Conservation (phyloP, 768 basidiomycete genomes). For the Tylopilus plumbeoviolaceoides region DNA sequence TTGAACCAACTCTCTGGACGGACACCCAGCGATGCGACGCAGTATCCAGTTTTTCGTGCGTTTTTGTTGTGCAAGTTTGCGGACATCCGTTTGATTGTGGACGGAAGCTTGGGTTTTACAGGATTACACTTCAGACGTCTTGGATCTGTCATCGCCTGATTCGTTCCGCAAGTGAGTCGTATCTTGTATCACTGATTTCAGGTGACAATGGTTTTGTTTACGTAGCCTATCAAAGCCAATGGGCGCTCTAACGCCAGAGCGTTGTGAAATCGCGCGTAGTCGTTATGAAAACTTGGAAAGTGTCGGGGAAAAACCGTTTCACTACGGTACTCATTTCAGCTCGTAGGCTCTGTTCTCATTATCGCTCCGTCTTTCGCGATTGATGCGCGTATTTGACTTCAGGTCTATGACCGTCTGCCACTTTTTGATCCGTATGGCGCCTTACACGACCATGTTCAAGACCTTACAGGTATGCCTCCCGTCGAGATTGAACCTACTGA, state of each 20-base stretch:
- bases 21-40: slow-evolving; percentile 92
- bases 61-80: not conserved
- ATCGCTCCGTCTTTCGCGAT: not conserved
- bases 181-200: not conserved
- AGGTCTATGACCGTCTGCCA: slow-evolving; percentile 94
- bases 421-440: slow-evolving; percentile 83
- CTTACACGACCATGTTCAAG: slow-evolving; percentile 95
- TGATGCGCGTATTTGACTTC: slow-evolving; percentile 1
- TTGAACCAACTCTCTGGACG: slow-evolving; percentile 90
- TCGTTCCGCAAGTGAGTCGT: slow-evolving; percentile 69
- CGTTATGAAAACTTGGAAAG: slow-evolving; percentile 73
- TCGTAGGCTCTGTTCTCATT: slow-evolving; percentile 36
- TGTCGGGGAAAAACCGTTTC: slow-evolving; percentile 84
- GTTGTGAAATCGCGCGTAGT: slow-evolving; percentile 69
- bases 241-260: slow-evolving; percentile 78
- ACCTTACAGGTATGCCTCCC: slow-evolving; percentile 55
- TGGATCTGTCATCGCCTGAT: slow-evolving; percentile 60
- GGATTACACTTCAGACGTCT: slow-evolving; percentile 70
- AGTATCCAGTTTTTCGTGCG: slow-evolving; percentile 89
- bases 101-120: slow-evolving; percentile 78
- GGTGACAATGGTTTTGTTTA: not conserved
- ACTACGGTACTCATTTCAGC: slow-evolving; percentile 93
- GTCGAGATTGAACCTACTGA: not conserved
- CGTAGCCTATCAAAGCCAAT: slow-evolving; percentile 81
- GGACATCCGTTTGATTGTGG: not conserved